Conservation (phyloP, 768 basidiomycete genomes). For the Boletus bicolor region DNA sequence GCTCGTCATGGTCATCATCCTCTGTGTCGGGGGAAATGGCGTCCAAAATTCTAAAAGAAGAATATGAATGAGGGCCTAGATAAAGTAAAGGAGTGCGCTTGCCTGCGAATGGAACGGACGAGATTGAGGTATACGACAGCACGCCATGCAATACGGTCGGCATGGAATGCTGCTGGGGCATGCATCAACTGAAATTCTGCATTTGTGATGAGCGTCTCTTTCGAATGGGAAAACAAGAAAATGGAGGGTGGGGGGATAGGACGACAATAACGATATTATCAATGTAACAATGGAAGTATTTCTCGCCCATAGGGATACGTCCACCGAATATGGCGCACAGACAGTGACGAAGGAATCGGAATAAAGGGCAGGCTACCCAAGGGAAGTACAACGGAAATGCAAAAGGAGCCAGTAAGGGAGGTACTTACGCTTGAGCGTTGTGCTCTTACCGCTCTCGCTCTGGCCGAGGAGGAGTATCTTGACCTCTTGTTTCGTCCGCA, state of each 20-base stretch:
- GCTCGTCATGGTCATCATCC: slow-evolving; percentile 53
- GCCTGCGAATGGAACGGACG: slow-evolving; percentile 77
- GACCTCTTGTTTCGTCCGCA: slow-evolving; percentile 60
- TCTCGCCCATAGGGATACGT: not conserved
- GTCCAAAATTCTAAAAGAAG: slow-evolving; percentile 58
- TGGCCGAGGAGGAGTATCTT: slow-evolving; percentile 80
- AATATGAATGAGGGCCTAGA: slow-evolving; percentile 1
- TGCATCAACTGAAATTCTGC: slow-evolving; percentile 84
- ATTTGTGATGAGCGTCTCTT: slow-evolving; percentile 18
- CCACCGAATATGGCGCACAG: not conserved
- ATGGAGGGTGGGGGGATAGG: not conserved
- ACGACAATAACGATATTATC: slow-evolving; percentile 1
- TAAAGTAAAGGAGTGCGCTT: slow-evolving; percentile 22
- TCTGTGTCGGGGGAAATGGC: slow-evolving; percentile 67
- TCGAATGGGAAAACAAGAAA: not conserved
- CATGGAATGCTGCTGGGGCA: slow-evolving; percentile 69
- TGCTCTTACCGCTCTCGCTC: slow-evolving; percentile 89
- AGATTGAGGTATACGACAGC: slow-evolving; percentile 87
- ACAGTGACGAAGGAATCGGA: not conserved
- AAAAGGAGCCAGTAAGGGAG: slow-evolving; percentile 2
- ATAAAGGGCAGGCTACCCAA: not conserved
- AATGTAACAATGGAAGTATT: slow-evolving; percentile 6
- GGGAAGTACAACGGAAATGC: slow-evolving; percentile 1
- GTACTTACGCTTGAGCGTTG: slow-evolving; percentile 81
- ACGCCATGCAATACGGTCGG: slow-evolving; percentile 82